Percentiles rank a stretch among this genome's conserved stretches.
phyloP scores from a whole-genome alignment of 805 yeast species.

The Ogataea haglerorum region DNA sequence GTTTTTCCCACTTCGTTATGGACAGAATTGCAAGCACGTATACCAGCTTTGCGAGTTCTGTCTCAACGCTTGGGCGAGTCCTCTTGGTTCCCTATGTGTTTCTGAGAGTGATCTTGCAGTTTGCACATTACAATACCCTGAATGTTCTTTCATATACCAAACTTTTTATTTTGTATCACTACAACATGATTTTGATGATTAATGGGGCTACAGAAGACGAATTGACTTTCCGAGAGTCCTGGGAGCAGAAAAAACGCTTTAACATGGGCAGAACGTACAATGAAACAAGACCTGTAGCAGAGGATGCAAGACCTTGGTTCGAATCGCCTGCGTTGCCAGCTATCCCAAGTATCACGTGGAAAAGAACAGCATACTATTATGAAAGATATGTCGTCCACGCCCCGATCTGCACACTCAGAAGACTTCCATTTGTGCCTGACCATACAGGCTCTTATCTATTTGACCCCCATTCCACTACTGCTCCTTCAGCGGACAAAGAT shows the following conservation, averaged over 20 bases:
- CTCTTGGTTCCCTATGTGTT: constrained; percentile 24
- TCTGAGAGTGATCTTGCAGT: constrained; percentile 23
- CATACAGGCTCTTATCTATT: constrained; percentile 12
- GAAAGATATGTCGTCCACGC: constrained; percentile 38
- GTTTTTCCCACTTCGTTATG: constrained; percentile 12
- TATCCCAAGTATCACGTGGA: constrained; percentile 25
- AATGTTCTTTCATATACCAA: constrained; percentile 18
- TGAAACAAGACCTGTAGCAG: constrained; percentile 18
- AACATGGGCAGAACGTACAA: constrained; percentile 20
- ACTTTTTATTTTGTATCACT: constrained; percentile 21
- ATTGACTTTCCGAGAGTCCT: constrained; percentile 19
- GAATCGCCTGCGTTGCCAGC: constrained; percentile 25
- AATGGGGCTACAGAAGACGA: constrained; percentile 23
- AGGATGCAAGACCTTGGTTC: constrained; percentile 19
- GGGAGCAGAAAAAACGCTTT: constrained; percentile 19
- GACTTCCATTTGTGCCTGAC: constrained; percentile 11
- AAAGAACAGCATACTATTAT: constrained; percentile 36
- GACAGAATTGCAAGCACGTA: constrained; percentile 7
- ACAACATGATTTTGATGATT: constrained; percentile 24
- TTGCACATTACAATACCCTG: constrained; percentile 14
- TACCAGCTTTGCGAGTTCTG: background rate
- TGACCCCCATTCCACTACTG: constrained; percentile 5
- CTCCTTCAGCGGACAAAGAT: constrained; percentile 2
- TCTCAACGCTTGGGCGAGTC: constrained; percentile 25
- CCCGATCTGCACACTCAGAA: constrained; percentile 30